These are phyloP conservation scores for Xylariaceae sp. DNA, from an alignment of 2,329 filamentous ascomycete genomes.

Conservation along the genomic window DNA sequence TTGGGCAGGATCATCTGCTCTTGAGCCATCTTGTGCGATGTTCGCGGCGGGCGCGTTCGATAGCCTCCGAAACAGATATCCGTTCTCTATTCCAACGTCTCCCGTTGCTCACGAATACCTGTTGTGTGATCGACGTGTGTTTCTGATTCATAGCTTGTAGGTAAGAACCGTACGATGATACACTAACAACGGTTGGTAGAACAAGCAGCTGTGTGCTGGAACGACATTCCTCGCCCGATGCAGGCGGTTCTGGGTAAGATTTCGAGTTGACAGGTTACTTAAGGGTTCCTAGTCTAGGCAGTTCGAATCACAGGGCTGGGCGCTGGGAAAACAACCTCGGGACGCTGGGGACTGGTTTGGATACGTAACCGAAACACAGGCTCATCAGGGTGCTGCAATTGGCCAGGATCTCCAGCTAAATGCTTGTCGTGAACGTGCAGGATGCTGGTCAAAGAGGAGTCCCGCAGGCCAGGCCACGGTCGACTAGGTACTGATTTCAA, in stretches of 20 bases:
- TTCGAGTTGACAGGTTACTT: neutral
- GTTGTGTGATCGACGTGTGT: constrained; percentile 11
- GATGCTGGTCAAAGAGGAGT: neutral
- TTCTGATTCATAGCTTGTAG: constrained; percentile 19
- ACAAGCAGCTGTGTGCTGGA: neutral
- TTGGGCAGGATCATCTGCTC: constrained; percentile 46
- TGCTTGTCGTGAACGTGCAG: neutral
- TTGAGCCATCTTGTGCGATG: constrained; percentile 28
- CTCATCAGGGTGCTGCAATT: neutral
- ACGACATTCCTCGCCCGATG: constrained; percentile 2
- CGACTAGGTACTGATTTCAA: neutral
- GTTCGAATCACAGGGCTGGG: neutral
- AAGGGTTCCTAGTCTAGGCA: neutral
- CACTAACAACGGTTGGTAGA: constrained; percentile 4
- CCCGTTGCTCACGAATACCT: constrained; percentile 17
- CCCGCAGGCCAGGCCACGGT: neutral
- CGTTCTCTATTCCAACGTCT: constrained; percentile 14
- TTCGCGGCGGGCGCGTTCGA: constrained; percentile 19
- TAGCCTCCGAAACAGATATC: constrained; percentile 6
- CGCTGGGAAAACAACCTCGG: neutral
- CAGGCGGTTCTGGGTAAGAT: neutral
- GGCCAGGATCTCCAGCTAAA: neutral
- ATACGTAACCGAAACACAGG: neutral
- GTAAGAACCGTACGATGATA: constrained; percentile 1
- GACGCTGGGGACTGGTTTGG: neutral